Base-by-base conservation (phyloP, 495 filamentous ascomycete species). In the Aspergillus saccharolyticus region DNA sequence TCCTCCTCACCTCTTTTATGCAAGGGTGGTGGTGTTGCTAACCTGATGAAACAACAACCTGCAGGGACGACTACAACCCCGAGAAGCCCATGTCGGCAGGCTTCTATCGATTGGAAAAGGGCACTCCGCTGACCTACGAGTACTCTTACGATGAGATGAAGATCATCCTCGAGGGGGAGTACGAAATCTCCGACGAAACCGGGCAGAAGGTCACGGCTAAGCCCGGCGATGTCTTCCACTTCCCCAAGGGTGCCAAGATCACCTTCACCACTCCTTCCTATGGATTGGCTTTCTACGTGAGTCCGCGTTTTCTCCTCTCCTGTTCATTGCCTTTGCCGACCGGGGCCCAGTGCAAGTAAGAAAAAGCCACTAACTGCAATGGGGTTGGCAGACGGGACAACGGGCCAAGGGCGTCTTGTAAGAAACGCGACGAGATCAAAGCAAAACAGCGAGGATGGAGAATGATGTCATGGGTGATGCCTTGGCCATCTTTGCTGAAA, bases 141-240 rank as follows among this genome's bases (percentile, higher is more conserved):
- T 90, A 91, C 66, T 85, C 80, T 45, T 91, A 90, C 67, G 81
- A 90, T 60, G 88, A 90, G 73, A 89, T 83, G 82, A 89, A 90
- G 75, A 88, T 91, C 59, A 88, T 91, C 59, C 72, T 92, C 7
- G 88, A 91, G 62, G 89, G 89, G 51, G 80, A 83, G 60, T 89
- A 88, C 61, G 82, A 87, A 60, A 89, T 92, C 61, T 76, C 77
- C 8, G 85, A 89, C 68, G 87, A 87, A 72, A 80, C 79, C 8
- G 87, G 86, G 22, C 81, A 87, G 63, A 85, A 81, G 58, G 87
- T 88, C 18, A 82, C 83, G 45, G 88, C 84, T 9, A 74, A 67
- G 30, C 80, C 82, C 24, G 89, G 89, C 2, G 88, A 91, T 74
- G 86, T 90, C 53, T 89, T 91, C 63, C 86, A 86, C 63, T 88